phyloP scores from a whole-genome alignment of 1,284 basidiomycete species.

The Fomitopsis pinicola region DNA sequence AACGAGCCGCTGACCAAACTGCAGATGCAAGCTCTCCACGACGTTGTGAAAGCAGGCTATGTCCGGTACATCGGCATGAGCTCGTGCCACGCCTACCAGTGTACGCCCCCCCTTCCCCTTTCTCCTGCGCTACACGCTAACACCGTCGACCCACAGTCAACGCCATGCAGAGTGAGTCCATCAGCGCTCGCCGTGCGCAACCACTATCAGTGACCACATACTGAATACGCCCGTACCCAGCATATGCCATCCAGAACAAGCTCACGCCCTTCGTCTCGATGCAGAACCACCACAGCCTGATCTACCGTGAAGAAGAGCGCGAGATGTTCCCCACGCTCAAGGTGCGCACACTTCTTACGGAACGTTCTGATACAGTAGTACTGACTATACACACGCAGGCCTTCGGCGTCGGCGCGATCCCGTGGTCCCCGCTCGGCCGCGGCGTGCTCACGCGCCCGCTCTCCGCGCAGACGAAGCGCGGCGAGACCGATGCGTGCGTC shows the following conservation, averaged over 20 bases:
- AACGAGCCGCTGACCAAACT: not conserved
- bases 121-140: not conserved
- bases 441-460: conserved; percentile 34
- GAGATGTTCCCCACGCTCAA: conserved; percentile 44
- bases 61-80: conserved; percentile 69
- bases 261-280: conserved; percentile 49
- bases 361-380: not conserved
- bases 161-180: conserved; percentile 39
- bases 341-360: conserved; percentile 6
- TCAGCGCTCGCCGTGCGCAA: no score
- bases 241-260: conserved; percentile 32
- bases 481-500: conserved; percentile 17
- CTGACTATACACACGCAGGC: conserved; percentile 6
- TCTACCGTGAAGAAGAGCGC: conserved; percentile 49
- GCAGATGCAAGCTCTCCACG: conserved; percentile 59
- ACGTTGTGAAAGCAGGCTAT: conserved; percentile 61
- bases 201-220: not conserved
- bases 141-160: conserved; percentile 28
- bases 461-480: conserved; percentile 20
- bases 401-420: conserved; percentile 36
- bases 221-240: conserved; percentile 6
- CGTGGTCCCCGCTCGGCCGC: conserved; percentile 38
- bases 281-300: conserved; percentile 43
- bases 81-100: conserved; percentile 31
- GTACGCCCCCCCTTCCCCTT: conserved; percentile 6